phyloP scores from a whole-genome alignment of 768 basidiomycete species.

The Tulasnella calospora region DNA sequence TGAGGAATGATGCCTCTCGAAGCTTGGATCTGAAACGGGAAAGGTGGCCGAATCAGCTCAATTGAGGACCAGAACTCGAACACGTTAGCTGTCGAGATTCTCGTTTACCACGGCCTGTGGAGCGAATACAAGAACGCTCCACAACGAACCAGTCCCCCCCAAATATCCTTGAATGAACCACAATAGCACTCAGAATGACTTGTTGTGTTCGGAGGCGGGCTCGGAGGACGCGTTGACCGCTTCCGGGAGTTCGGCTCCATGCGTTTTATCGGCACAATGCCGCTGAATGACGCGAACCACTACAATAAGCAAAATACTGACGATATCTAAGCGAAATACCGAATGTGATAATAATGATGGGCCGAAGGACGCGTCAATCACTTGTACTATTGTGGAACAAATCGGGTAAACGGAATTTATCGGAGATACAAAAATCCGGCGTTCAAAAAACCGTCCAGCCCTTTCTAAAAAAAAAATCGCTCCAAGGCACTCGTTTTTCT shows the following conservation, averaged over 20 bases:
- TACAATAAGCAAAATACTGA: neutral
- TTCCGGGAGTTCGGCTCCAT: neutral
- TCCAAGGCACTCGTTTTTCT: neutral
- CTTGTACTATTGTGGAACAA: neutral
- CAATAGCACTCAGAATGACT: no score
- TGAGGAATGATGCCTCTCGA: no score
- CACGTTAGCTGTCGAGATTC: no score
- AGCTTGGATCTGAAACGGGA: no score
- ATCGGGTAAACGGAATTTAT: slow-evolving; percentile 1
- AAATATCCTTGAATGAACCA: no score
- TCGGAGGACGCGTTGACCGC: neutral
- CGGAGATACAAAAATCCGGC: neutral
- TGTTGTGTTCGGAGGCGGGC: neutral
- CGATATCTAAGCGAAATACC: neutral
- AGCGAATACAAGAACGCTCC: no score
- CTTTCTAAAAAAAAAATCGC: neutral
- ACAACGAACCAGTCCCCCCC: no score
- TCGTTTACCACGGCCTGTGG: no score
- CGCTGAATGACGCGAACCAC: neutral
- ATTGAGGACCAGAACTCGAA: no score
- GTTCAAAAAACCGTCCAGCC: neutral
- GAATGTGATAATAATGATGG: neutral
- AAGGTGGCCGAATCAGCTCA: no score
- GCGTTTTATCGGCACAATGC: neutral
- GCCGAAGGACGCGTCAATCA: slow-evolving; percentile 3